Conservation (phyloP, 2,329 filamentous ascomycete species). For the Capronia americana region DNA sequence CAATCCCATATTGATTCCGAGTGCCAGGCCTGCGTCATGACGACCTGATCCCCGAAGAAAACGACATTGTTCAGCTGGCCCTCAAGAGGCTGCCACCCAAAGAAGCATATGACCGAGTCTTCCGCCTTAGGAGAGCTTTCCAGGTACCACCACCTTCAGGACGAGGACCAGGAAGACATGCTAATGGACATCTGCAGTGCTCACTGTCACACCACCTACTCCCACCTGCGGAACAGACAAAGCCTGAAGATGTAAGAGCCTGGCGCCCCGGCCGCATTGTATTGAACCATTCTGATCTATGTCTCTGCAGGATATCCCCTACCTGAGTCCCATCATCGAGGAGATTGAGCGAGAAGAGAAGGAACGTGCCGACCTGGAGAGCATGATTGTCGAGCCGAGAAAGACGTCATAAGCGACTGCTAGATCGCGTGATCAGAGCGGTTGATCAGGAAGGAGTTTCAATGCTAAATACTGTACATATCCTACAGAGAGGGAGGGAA, state of each 20-base stretch:
- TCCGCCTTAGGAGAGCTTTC: constrained; percentile 92
- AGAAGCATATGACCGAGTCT: constrained; percentile 95
- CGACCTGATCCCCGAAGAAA: constrained; percentile 93
- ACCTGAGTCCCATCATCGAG: constrained; percentile 70
- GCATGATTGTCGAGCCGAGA: constrained; percentile 59
- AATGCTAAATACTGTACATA: constrained; percentile 30
- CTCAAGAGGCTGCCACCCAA: constrained; percentile 88
- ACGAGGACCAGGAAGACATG: neutral
- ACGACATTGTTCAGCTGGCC: constrained; percentile 81
- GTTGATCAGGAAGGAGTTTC: constrained; percentile 1
- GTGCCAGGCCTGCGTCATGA: constrained; percentile 71
- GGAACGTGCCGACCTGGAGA: constrained; percentile 73
- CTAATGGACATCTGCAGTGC: constrained; percentile 55
- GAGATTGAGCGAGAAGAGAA: constrained; percentile 71
- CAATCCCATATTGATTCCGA: constrained; percentile 16
- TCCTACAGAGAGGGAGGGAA: constrained; percentile 9
- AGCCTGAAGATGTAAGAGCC: constrained; percentile 67
- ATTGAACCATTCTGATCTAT: constrained; percentile 22
- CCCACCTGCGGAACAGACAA: constrained; percentile 70
- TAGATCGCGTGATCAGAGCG: neutral
- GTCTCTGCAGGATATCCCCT: constrained; percentile 65
- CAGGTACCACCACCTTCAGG: constrained; percentile 64
- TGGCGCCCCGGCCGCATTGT: neutral
- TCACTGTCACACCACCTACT: constrained; percentile 70
- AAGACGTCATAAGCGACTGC: constrained; percentile 19